Conservation (phyloP, 139 green algal species). For the Ostreobium quekettii region DNA sequence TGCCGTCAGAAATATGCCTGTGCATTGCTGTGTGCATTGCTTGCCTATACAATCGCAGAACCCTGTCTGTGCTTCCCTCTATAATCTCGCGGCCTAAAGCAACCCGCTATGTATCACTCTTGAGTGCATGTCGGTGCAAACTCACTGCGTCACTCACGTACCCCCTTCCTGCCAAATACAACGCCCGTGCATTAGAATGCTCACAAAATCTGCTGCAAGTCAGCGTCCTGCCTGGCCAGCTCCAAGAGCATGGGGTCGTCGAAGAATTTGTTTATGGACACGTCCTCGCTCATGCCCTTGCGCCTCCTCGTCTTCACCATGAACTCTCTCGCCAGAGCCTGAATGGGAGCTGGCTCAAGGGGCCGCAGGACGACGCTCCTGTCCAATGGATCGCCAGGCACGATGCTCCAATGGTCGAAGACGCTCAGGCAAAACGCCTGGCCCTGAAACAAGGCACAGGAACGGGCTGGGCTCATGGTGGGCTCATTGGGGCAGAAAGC, state of each 20-base stretch:
- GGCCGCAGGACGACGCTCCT: conserved; percentile 79
- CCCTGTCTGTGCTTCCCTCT: too few relatives aligned
- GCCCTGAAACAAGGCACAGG: conserved; percentile 43
- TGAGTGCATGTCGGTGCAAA: too few relatives aligned
- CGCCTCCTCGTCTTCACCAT: conserved; percentile 93
- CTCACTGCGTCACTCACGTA: too few relatives aligned
- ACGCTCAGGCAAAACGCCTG: conserved; percentile 90
- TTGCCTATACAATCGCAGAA: too few relatives aligned
- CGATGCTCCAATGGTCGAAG: conserved; percentile 95
- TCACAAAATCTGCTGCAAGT: conserved; percentile 65
- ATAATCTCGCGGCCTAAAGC: too few relatives aligned
- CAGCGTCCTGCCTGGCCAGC: conserved; percentile 81
- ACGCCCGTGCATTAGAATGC: too few relatives aligned
- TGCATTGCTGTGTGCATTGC: too few relatives aligned
- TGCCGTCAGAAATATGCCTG: too few relatives aligned
- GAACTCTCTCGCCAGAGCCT: conserved; percentile 77
- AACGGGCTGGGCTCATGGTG: neutral
- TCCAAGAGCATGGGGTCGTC: conserved; percentile 93
- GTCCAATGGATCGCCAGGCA: conserved; percentile 88
- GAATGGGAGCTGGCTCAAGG: conserved; percentile 78
- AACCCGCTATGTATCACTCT: too few relatives aligned
- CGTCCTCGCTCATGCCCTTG: conserved; percentile 96
- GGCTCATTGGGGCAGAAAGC: too few relatives aligned
- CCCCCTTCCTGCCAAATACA: too few relatives aligned
- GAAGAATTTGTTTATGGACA: conserved; percentile 93